A percentile compares a stretch with the other conserved stretches of the same genome.
phyloP scores from a whole-genome alignment of 345 rosid species.

The Carallia brachiata region DNA sequence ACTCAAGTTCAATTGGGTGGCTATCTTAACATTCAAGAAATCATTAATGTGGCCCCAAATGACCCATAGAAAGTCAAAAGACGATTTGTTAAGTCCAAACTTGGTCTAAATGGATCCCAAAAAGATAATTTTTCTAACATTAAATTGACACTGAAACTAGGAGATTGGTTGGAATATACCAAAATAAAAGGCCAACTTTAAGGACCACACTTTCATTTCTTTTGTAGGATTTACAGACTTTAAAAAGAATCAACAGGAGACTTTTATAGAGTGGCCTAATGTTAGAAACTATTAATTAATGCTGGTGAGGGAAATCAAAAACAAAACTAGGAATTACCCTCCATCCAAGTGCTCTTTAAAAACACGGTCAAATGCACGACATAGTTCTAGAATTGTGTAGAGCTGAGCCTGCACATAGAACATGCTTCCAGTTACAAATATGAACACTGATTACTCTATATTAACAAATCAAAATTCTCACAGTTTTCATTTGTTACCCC shows the following conservation, averaged over 20 bases:
- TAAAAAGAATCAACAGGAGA: background rate
- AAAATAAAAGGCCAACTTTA: background rate
- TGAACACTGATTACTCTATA: slow-evolving; percentile 6
- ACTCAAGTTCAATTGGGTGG: no score
- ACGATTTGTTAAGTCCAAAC: no score
- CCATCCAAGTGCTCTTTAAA: slow-evolving; percentile 99
- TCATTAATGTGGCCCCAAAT: no score
- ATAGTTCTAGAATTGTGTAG: slow-evolving; percentile 89
- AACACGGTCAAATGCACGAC: slow-evolving; percentile 97
- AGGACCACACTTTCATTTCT: no score
- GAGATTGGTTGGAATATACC: background rate
- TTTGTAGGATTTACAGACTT: no score
- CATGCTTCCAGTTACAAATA: slow-evolving; percentile 12
- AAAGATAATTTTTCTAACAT: background rate
- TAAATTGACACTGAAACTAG: background rate
- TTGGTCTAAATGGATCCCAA: no score
- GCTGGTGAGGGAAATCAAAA: slow-evolving; percentile 10
- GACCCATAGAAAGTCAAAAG: no score
- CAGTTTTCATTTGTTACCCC: slow-evolving; percentile 65
- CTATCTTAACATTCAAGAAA: no score
- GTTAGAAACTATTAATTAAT: slow-evolving; percentile 3
- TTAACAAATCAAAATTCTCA: slow-evolving; percentile 9
- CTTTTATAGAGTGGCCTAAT: slow-evolving; percentile 7
- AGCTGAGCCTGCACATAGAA: slow-evolving; percentile 71
- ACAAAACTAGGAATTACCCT: slow-evolving; percentile 54